Base-by-base conservation (phyloP, 345 rosid genomes). In the Corymbia maculata region DNA sequence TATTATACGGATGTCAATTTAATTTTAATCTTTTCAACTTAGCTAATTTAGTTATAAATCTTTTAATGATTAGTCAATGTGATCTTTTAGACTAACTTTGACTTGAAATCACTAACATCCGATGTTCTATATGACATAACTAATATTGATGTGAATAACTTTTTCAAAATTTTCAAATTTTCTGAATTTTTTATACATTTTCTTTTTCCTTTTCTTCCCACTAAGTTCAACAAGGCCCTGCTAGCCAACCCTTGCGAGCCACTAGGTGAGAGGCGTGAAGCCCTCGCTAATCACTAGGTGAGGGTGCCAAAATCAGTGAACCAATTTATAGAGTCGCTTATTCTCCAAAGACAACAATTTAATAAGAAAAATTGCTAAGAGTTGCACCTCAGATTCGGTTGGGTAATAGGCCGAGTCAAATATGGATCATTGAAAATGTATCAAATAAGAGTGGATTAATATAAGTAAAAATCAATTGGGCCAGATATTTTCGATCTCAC, bases 171-270 rank as follows among this genome's bases (percentile, higher is more conserved):
- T 36, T 36, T 36, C 4, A 36, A 36, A 36, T 2, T 36, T 36
- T 36, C 42, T 36, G 4, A 36, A 36, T 36, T 36, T 36, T 36
- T 36, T 36, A 36, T 53, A 10, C 26, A 50, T 12, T 4, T 50
- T 21, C 3, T 55, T 21, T 2, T 1, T 3, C 22, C 17, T 8
- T 4, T 1, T 22, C 2, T 55, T 55, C 3, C 24, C 3, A 2
- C 28, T 55, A 55, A 55, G 24, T 55, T 55, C 0, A 12, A 28
- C 61, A 22, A 55, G 28, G 13, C 13, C 61, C 22, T 22, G 0
- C 28, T 22, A 55, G 61, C 61, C 61, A 55, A 55, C 61, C 61
- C 28, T 55, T 55, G 61, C 61, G 28, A 55, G 24, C 61, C 61
- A 55, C 61, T 22, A 21, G 28, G 0, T 28, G 24, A 55, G 28